Evolutionary conservation across 1,284 basidiomycete species (phyloP).

Genomic region (Takashimella tepidaria): DNA sequence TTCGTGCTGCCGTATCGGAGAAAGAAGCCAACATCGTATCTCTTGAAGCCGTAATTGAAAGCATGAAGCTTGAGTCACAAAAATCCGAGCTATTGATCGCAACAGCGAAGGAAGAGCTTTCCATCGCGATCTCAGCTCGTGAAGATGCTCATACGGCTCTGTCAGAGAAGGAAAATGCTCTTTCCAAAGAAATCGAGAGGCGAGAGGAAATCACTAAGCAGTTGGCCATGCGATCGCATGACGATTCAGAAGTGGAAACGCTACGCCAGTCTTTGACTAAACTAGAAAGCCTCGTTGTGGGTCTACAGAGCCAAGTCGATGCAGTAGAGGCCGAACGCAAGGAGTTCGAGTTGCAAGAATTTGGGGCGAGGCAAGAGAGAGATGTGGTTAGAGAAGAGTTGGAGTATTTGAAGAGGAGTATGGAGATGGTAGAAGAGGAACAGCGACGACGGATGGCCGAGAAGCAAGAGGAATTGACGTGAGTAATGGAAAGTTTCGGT

Average conservation of each 20-base stretch:
- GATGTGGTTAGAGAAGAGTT: constrained; percentile 1
- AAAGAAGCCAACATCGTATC: constrained; percentile 2
- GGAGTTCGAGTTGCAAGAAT: background rate
- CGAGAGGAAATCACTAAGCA: background rate
- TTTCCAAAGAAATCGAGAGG: background rate
- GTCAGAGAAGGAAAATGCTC: background rate
- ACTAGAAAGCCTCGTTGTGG: no score
- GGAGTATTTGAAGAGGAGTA: background rate
- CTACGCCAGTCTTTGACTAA: no score
- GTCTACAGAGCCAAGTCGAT: background rate
- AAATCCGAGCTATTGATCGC: constrained; percentile 3
- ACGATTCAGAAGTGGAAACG: background rate
- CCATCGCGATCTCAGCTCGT: background rate
- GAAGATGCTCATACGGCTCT: background rate
- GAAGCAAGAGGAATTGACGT: background rate
- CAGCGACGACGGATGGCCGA: background rate
- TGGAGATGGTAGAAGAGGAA: background rate
- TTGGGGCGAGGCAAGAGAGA: constrained; percentile 1
- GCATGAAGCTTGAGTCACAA: background rate
- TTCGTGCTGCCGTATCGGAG: background rate
- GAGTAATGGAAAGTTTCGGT: no score
- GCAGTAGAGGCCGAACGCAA: background rate
- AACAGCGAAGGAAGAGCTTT: constrained; percentile 1
- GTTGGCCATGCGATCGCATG: background rate
- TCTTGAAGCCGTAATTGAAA: constrained; percentile 6